Percentiles rank a stretch among this genome's conserved stretches.
Conservation (phyloP, 768 basidiomycete species). For the Asterophora parasitica region DNA sequence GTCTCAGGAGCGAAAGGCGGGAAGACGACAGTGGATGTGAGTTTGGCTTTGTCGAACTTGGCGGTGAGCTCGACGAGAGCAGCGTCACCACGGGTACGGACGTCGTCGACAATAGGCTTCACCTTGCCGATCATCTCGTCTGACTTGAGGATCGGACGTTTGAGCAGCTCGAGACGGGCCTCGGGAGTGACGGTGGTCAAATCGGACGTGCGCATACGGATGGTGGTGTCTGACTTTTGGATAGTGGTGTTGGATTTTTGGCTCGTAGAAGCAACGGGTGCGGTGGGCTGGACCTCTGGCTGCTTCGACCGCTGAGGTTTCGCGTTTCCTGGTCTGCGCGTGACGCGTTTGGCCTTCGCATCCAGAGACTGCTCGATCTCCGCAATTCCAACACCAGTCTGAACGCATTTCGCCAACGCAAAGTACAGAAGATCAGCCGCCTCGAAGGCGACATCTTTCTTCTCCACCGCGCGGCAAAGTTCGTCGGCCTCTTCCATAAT, state of each 20-base stretch:
- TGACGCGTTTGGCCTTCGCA: constrained; percentile 80
- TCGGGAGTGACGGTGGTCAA: constrained; percentile 43
- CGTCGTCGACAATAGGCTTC: constrained; percentile 87
- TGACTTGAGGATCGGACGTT: constrained; percentile 84
- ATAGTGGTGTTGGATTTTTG: constrained; percentile 9
- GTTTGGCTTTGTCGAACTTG: constrained; percentile 84
- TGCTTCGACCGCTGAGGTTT: constrained; percentile 72
- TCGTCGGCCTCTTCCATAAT: constrained; percentile 99
- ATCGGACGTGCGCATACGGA: constrained; percentile 74
- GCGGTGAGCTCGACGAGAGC: constrained; percentile 87
- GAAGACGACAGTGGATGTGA: constrained; percentile 64
- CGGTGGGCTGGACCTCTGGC: constrained; percentile 14
- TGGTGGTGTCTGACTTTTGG: constrained; percentile 36
- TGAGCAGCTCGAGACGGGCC: constrained; percentile 67
- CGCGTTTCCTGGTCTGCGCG: constrained; percentile 84
- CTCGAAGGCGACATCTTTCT: constrained; percentile 87
- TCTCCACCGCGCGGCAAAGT: constrained; percentile 75
- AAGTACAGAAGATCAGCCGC: constrained; percentile 96
- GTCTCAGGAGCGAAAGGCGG: constrained; percentile 73
- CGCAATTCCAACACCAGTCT: constrained; percentile 72
- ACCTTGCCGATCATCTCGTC: constrained; percentile 91
- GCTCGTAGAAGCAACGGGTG: constrained; percentile 10
- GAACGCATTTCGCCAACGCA: constrained; percentile 77
- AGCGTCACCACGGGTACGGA: constrained; percentile 77
- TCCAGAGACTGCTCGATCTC: constrained; percentile 86